phyloP scores from a whole-genome alignment of 257 asterid species.

The Solanum medicagineum region DNA sequence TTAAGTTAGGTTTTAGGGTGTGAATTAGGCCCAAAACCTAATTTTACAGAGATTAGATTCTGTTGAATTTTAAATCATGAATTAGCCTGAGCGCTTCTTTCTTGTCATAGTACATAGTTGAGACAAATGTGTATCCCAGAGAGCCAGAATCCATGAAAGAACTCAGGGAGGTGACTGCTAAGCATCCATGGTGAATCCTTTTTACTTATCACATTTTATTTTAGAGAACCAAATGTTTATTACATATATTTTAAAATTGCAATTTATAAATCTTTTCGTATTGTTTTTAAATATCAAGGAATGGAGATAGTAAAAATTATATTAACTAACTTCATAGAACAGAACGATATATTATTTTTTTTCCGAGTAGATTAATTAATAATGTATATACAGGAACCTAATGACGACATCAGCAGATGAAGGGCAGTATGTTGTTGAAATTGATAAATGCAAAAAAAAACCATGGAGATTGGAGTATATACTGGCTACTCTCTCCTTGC shows the following conservation, averaged over 20 bases:
- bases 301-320: no score
- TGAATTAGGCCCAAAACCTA: no score
- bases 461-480: constrained; percentile 25
- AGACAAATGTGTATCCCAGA: neutral
- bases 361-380: neutral
- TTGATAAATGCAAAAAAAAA: constrained; percentile 18
- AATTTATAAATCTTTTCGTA: no score
- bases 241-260: no score
- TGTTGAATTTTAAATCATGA: neutral
- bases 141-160: neutral
- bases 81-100: neutral
- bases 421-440: constrained; percentile 23
- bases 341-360: neutral
- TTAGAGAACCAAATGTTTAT: no score
- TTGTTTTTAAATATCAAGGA: no score
- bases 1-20: no score
- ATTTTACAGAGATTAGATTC: no score
- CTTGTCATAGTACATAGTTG: neutral
- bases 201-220: no score
- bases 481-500: constrained; percentile 23
- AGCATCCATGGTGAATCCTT: neutral
- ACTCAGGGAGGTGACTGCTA: neutral
- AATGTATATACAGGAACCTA: constrained; percentile 7
- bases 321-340: no score
- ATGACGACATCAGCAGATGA: constrained; percentile 23